Evolutionary conservation across 140 eudicot genomes (phyloP), one percentile per base, ranked within the genome.

Genomic region (Bidens hawaiensis): DNA sequence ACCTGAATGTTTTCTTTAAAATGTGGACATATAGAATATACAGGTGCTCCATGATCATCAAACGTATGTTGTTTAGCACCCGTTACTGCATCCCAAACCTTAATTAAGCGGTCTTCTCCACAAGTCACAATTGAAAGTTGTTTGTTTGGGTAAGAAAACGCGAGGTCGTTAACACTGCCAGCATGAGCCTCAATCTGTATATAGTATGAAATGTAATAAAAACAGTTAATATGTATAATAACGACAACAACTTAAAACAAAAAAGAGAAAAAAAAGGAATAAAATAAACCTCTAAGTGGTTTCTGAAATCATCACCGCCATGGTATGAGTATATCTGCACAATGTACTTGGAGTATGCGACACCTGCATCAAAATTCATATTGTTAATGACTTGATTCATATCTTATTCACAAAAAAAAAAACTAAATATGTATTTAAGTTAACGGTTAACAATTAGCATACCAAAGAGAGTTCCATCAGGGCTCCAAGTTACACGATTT

Each of bases 41-140:
- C 94, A 56, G 94, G 86, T 38, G 94, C 86, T 68, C 77, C 82
- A 76, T 85, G 94, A 65, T 89, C 94, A 33, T 85, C 89, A 41
- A 85, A 85, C 4, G 86, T 74, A 64, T 38, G 77, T 49, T 79
- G 86, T 69, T 79, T 82, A 12, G 79, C 27, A 28, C 89, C 94
- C 5, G 82, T 79, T 25, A 60, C 79, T 1, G 76, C 84, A 76
- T 85, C 89, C 86, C 86, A 85, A 36, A 82, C 94, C 73, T 77
- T 84, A 22, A 84, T 74, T 66, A 70, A 67, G 51, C 69, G 71
- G 67, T 84, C 93, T 31, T 81, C 93, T 52, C 93, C 93, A 57
- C 89, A 83, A 14, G 89, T 83, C 15, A 83, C 76, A 55, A 83
- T 45, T 72, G 80, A 79, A 28, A 83, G 78, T 65, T 82, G 89